A percentile compares a stretch with the other conserved stretches of the same genome.
These are phyloP conservation scores for Diaporthe sp. DNA, from an alignment of 2,329 filamentous ascomycete genomes.

Conservation along the genomic window DNA sequence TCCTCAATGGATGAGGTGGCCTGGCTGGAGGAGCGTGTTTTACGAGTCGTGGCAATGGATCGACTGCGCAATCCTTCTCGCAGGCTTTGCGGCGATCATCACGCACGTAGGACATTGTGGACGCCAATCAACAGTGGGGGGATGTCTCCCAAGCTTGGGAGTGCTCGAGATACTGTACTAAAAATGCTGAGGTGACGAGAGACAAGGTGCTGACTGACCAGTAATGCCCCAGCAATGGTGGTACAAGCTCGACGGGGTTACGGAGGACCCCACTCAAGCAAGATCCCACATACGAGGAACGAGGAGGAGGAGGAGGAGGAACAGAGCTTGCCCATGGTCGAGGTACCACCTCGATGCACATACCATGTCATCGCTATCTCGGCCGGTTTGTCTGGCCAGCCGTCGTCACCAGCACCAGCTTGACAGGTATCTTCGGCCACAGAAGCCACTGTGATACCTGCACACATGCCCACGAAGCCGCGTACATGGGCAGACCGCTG, in stretches of 20 bases:
- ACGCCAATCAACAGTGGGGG: slow-evolving; percentile 2
- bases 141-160: background rate
- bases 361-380: slow-evolving; percentile 3
- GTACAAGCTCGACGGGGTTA: slow-evolving; percentile 24
- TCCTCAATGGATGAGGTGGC: slow-evolving; percentile 21
- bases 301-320: background rate
- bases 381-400: background rate
- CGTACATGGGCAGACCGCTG: background rate
- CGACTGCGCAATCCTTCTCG: slow-evolving; percentile 10
- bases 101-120: slow-evolving; percentile 17
- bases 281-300: slow-evolving; percentile 28
- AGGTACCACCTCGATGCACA: slow-evolving; percentile 15
- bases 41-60: slow-evolving; percentile 32
- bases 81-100: slow-evolving; percentile 26
- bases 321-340: slow-evolving; percentile 25
- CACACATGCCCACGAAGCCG: background rate
- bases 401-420: slow-evolving; percentile 4
- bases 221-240: slow-evolving; percentile 9
- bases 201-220: slow-evolving; percentile 17
- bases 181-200: slow-evolving; percentile 19
- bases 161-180: slow-evolving; percentile 4
- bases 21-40: slow-evolving; percentile 4
- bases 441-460: background rate
- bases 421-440: background rate
- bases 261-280: slow-evolving; percentile 29